Percentiles rank a stretch among this genome's conserved stretches.
phyloP scores from a whole-genome alignment of 768 basidiomycete genomes.

The Serpula lacrymans region DNA sequence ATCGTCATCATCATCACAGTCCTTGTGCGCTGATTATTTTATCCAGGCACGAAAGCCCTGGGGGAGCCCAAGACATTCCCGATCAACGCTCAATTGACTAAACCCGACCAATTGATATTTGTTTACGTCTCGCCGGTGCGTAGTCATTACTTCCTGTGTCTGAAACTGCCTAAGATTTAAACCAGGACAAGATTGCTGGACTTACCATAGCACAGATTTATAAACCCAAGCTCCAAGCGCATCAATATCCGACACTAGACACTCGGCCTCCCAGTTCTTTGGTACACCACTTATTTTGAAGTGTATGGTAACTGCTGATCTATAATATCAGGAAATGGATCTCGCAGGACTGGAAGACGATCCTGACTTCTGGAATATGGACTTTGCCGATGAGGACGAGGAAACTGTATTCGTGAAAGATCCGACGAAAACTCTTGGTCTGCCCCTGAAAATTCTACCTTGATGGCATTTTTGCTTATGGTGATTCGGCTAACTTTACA shows the following conservation, averaged over 20 bases:
- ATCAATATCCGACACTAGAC: slow-evolving; percentile 61
- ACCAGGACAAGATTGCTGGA: slow-evolving; percentile 77
- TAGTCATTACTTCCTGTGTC: slow-evolving; percentile 4
- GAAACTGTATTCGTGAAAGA: slow-evolving; percentile 30
- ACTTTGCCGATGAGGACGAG: slow-evolving; percentile 23
- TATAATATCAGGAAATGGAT: slow-evolving; percentile 74
- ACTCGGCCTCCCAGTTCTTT: slow-evolving; percentile 66
- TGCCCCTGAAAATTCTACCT: no score
- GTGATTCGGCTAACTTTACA: no score
- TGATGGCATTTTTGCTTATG: no score
- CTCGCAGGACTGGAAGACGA: slow-evolving; percentile 65
- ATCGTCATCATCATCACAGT: no score
- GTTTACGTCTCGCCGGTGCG: slow-evolving; percentile 63
- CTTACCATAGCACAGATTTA: slow-evolving; percentile 49
- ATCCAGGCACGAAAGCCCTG: slow-evolving; percentile 63
- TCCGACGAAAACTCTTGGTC: slow-evolving; percentile 28
- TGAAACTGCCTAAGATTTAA: slow-evolving; percentile 12
- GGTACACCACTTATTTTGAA: slow-evolving; percentile 36
- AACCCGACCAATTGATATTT: slow-evolving; percentile 68
- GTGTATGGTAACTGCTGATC: no score
- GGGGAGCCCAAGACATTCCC: slow-evolving; percentile 56
- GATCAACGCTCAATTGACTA: slow-evolving; percentile 57
- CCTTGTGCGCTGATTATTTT: no score
- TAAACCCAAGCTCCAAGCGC: slow-evolving; percentile 52
- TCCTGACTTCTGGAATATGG: slow-evolving; percentile 63